Base-by-base conservation (phyloP, 441 rosid genomes). In the Heliophila coronopifolia region DNA sequence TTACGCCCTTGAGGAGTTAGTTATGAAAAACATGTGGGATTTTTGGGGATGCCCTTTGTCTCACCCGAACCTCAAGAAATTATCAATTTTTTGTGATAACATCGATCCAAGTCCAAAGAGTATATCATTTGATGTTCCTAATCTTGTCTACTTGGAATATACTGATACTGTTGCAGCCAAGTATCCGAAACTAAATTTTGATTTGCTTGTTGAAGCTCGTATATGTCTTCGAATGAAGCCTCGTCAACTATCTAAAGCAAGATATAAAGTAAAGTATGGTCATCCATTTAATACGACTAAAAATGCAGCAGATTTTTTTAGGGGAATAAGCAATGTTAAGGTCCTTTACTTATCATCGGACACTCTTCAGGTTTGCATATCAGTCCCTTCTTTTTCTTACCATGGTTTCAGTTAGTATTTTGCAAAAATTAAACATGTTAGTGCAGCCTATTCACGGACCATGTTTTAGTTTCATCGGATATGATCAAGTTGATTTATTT, bases 121-220 rank as follows among this genome's bases (percentile, higher is more conserved):
- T 27, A 40, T 61, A 6, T 43, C 40, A 0, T 52, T 61, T 7
- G 47, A 61, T 24, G 44, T 59, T 26, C 66, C 59, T 0, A 61
- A 27, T 8, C 59, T 61, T 12, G 26, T 28, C 9, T 61, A 26
- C 2, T 52, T 61, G 1, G 54, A 61, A 4, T 35, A 9, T 2
- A 4, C 47, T 13, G 53, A 51, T 20, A 5, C 6, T 36, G 33
- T 61, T 36, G 59, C 59, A 1, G 38, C 1, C 10, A 34, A 43
- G 11, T 61, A 61, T 44, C 46, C 46, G 1, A 26, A 61, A 34
- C 13, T 5, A 19, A 51, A 27, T 1, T 45, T 61, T 19, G 47
- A 34, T 26, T 51, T 46, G 1, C 59, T 61, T 35, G 46, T 43
- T 19, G 66, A 51, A 51, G 66, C 53, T 43, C 26, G 39, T 2